Evolutionary conservation across 116 monocot genomes (phyloP).

Genomic region (Cymodocea nodosa): DNA sequence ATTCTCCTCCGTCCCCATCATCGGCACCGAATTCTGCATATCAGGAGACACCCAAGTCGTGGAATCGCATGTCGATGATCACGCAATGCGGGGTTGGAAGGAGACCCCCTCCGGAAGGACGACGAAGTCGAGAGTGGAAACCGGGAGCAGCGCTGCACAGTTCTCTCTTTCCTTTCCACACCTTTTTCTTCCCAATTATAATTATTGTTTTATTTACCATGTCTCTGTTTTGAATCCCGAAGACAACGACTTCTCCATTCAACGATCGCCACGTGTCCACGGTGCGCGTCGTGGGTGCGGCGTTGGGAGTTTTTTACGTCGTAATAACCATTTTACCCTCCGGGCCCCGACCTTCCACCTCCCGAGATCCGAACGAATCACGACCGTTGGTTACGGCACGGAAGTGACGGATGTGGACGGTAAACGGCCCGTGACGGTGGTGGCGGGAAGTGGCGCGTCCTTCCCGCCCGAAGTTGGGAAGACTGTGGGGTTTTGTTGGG

Average conservation of each 20-base stretch:
- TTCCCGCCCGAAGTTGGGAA: neutral
- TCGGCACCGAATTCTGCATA: neutral
- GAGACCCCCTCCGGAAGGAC: neutral
- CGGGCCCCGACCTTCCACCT: neutral
- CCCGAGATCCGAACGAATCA: neutral
- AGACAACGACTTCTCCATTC: neutral
- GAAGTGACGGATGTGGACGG: neutral
- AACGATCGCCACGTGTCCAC: neutral
- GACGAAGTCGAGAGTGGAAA: neutral
- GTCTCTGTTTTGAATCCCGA: slow-evolving; percentile 5
- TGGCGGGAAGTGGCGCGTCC: neutral
- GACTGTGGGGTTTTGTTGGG: neutral
- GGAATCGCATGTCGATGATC: neutral
- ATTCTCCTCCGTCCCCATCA: neutral
- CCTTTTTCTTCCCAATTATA: too few relatives aligned
- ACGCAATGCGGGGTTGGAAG: neutral
- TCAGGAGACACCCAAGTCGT: neutral
- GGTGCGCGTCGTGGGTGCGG: neutral
- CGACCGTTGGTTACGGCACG: neutral
- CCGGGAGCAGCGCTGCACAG: too few relatives aligned
- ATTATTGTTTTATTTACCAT: neutral
- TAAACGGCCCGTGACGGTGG: neutral
- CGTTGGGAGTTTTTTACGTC: neutral
- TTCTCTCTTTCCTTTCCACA: too few relatives aligned
- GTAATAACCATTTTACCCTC: neutral